Evolutionary conservation across 2,329 filamentous ascomycete species (phyloP), one percentile per base, ranked within the genome.

Genomic region (Cladosporium sp.): DNA sequence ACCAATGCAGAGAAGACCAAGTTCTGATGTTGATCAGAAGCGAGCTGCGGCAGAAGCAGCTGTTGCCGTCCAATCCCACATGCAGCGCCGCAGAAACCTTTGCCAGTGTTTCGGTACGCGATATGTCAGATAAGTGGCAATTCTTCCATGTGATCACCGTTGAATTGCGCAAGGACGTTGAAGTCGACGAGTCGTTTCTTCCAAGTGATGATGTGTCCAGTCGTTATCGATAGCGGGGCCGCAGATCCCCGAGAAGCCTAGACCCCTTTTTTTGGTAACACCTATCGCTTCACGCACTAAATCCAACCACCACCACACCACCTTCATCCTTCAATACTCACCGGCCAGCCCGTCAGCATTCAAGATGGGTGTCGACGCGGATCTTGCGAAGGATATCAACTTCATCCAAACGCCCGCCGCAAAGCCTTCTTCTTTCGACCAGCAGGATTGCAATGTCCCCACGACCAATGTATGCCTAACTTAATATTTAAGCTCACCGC

Each of bases 351-450:
- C 32, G 32, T 7, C 32, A 17, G 12, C 37, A 15, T 13, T 12
- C 8, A 39, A 39, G 37, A 34, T 38, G 24, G 18, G 11, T 13
- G 13, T 27, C 17, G 18, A 48, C 17, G 18, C 36, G 13, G 17
- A 32, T 22, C 18, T 48, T 9, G 45, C 45, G 27, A 48, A 48
- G 45, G 45, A 48, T 24, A 48, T 48, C 37, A 19, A 34, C 45
- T 48, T 48, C 27, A 48, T 48, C 45, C 19, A 48, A 18, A 48
- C 45, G 7, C 45, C 45, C 17, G 45, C 45, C 4, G 37, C 45
- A 11, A 24, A 41, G 37, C 45, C 45, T 8, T 41, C 45, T 3
- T 22, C 45, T 9, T 48, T 48, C 18, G 37, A 40, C 6, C 20
- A 48, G 37, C 37, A 40, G 22, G 45, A 48, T 13, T 40, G 37